Evolutionary conservation across 2,329 filamentous ascomycete species (phyloP), one percentile per base, ranked within the genome.

Genomic region (Colletotrichum sp.): DNA sequence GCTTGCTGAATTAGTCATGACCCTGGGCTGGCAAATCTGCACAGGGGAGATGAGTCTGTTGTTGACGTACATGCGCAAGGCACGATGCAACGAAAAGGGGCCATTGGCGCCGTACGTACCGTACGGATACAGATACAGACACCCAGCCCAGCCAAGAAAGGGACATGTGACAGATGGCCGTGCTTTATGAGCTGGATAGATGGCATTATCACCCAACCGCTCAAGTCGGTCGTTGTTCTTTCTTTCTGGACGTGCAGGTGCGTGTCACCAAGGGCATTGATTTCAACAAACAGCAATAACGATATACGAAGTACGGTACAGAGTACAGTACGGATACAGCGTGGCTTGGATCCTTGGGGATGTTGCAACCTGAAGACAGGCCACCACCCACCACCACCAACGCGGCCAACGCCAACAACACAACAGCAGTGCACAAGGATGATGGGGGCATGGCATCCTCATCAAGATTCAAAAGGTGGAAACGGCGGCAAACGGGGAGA

Each of bases 401-500:
- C 39, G 18, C 18, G 18, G 39, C 39, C 39, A 44, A n/a, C 39
- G 18, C 39, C 18, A 44, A 44, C 9, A 44, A 9, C 68, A 12
- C 68, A 12, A 21, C 24, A 21, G 52, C 34, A 36, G 34, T 49
- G 12, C 12, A 59, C 59, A 8, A 62, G 28, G 59, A 62, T 32
- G 13, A 62, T 32, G 49, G 60, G 49, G 71, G 36, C 57, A 71
- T 59, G 18, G 36, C 44, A 65, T 65, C 64, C 30, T 39, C 52
- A 30, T 73, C 63, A 52, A 75, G 68, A 62, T 62, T 49, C 59
- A 32, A 34, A 32, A 8, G 21, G 73, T 59, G 68, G 60, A 55
- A 64, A 65, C 32, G 30, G 34, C 64, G 72, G 68, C 60, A 71
- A 65, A 66, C 75, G 77, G 79, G 81, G 44, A 49, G 44, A 21